phyloP scores from a whole-genome alignment of 108 stramenopile genomes.

The Skeletonema menzelii region DNA sequence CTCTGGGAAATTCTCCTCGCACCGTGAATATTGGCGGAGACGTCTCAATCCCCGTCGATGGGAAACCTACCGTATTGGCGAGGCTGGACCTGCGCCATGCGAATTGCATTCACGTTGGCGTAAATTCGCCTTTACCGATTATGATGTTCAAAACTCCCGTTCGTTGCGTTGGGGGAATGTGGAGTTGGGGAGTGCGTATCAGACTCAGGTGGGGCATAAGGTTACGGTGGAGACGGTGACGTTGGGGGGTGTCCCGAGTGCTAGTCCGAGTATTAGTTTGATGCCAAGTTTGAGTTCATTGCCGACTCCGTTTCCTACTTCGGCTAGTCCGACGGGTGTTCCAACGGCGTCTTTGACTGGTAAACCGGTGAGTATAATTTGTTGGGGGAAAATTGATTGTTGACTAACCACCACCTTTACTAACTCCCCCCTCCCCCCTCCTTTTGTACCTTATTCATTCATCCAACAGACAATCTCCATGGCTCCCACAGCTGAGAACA shows the following conservation, averaged over 20 bases:
- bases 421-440: background rate
- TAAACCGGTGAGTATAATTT: background rate
- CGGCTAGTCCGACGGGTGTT: background rate
- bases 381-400: background rate
- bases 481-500: background rate
- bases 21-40: constrained; percentile 42
- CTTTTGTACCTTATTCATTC: background rate
- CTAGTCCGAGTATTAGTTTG: background rate
- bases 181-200: background rate
- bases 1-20: background rate
- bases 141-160: constrained; percentile 5
- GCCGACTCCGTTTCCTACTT: background rate
- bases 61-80: constrained; percentile 18
- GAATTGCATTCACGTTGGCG: constrained; percentile 29
- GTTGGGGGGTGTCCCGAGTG: background rate
- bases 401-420: too few species aligned
- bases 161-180: background rate
- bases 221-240: constrained; percentile 32
- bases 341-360: background rate
- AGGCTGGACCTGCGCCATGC: constrained; percentile 24
- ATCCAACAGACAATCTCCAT: constrained; percentile 2
- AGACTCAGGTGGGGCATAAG: constrained; percentile 18
- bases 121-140: constrained; percentile 31
- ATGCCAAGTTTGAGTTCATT: background rate
- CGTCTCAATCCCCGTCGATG: constrained; percentile 27